phyloP scores from a whole-genome alignment of 495 filamentous ascomycete genomes.

The Neurospora sp. region DNA sequence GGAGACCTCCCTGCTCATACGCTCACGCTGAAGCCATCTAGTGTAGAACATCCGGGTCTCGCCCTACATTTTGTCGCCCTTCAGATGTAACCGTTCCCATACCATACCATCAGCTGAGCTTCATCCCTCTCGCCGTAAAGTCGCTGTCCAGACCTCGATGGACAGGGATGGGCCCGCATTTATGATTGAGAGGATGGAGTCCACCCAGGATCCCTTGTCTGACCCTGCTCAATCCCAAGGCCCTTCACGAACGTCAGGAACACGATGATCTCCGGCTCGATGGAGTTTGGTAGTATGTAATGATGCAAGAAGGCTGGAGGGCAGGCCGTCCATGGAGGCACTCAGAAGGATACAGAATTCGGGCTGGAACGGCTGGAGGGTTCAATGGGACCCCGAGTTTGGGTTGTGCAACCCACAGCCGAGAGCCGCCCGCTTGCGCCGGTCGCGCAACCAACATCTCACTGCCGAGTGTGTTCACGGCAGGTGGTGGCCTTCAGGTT shows the following conservation, averaged over 20 bases:
- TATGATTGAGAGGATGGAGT: background rate
- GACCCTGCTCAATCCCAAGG: background rate
- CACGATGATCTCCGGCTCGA: background rate
- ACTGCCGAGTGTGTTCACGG: background rate
- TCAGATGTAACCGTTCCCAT: background rate
- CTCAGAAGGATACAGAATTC: background rate
- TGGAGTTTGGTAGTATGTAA: background rate
- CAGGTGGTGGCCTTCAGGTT: background rate
- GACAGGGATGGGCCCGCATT: background rate
- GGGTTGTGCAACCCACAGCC: background rate
- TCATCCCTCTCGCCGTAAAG: background rate
- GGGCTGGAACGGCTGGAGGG: background rate
- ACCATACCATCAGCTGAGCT: background rate
- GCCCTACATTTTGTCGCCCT: background rate
- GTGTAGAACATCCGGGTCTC: background rate
- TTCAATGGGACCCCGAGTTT: background rate
- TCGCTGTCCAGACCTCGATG: background rate
- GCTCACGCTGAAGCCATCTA: background rate
- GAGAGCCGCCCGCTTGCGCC: background rate
- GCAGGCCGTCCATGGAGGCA: background rate
- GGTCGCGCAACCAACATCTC: background rate
- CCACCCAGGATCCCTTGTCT: background rate
- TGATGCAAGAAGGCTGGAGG: background rate
- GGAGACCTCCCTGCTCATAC: background rate
- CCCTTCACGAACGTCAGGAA: background rate